A percentile compares a stretch with the other conserved stretches of the same genome.
These are phyloP conservation scores for Aspergillus versicolor DNA, from an alignment of 2,329 filamentous ascomycete species.

Conservation along the genomic window DNA sequence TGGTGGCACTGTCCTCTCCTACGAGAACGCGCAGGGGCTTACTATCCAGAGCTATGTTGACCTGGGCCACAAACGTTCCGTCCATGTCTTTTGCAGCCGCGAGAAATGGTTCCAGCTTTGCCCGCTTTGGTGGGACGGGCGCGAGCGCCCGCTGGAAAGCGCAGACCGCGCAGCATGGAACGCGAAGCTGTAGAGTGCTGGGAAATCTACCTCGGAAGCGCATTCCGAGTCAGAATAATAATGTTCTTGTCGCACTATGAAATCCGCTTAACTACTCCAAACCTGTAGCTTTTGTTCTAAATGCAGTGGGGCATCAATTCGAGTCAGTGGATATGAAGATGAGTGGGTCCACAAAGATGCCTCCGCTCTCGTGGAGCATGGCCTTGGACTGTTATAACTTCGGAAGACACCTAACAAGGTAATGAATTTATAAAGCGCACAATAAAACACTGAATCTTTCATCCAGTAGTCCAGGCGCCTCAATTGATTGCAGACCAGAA, in stretches of 20 bases:
- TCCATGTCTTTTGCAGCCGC: conserved; percentile 63
- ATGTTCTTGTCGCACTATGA: neutral
- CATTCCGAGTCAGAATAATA: neutral
- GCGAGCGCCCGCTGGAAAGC: conserved; percentile 44
- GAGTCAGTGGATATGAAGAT: too few species aligned
- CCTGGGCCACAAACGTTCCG: conserved; percentile 69
- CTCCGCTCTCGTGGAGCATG: neutral
- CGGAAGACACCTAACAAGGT: too few species aligned
- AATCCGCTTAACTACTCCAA: neutral
- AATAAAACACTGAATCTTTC: too few species aligned
- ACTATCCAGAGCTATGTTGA: conserved; percentile 71
- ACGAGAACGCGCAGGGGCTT: conserved; percentile 73
- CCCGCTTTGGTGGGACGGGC: conserved; percentile 51
- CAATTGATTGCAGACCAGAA: neutral
- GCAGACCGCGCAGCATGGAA: conserved; percentile 49
- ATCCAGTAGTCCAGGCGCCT: too few species aligned
- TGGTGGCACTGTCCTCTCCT: conserved; percentile 68
- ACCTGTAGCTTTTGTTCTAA: neutral
- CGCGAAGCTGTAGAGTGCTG: conserved; percentile 41
- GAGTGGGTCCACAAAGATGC: neutral
- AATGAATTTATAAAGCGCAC: too few species aligned
- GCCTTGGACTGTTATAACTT: too few species aligned
- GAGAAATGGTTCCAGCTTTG: conserved; percentile 67
- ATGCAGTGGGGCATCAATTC: neutral
- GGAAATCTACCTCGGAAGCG: neutral